phyloP scores from a whole-genome alignment of 495 filamentous ascomycete genomes.

The Oidiodendron maius region DNA sequence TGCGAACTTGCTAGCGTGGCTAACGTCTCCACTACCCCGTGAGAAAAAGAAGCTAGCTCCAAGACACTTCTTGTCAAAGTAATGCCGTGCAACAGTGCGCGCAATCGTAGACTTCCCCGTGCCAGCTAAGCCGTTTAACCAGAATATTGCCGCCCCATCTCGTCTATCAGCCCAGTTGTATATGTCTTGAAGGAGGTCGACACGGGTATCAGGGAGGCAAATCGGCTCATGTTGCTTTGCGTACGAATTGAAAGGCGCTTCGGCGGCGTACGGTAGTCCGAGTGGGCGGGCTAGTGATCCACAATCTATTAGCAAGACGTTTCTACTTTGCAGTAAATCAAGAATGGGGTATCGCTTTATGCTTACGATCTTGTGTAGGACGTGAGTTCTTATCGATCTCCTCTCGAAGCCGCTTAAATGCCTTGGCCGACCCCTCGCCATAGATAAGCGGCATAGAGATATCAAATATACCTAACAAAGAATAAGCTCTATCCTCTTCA shows the following conservation, averaged over 20 bases:
- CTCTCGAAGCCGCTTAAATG: no score
- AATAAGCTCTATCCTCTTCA: no score
- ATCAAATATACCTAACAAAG: background rate
- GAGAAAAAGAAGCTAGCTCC: conserved; percentile 11
- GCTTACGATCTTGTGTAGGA: background rate
- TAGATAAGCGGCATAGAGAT: no score
- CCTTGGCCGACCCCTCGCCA: no score
- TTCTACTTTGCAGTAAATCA: background rate
- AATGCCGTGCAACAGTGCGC: no score
- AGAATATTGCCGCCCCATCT: background rate
- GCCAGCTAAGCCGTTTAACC: no score
- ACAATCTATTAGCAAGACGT: background rate
- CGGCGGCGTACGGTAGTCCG: background rate
- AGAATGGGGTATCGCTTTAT: background rate
- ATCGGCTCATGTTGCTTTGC: background rate
- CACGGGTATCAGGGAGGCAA: background rate
- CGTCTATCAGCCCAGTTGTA: no score
- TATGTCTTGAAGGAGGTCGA: no score
- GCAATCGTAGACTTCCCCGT: no score
- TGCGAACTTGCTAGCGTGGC: conserved; percentile 15
- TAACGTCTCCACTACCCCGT: conserved; percentile 14
- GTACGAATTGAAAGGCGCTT: no score
- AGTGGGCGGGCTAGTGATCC: background rate
- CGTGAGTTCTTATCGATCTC: no score
- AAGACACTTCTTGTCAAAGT: conserved; percentile 6